Percentiles rank a stretch among this genome's conserved stretches.
Evolutionary conservation across 768 basidiomycete genomes (phyloP).

Genomic region (Suillus tomentosus): DNA sequence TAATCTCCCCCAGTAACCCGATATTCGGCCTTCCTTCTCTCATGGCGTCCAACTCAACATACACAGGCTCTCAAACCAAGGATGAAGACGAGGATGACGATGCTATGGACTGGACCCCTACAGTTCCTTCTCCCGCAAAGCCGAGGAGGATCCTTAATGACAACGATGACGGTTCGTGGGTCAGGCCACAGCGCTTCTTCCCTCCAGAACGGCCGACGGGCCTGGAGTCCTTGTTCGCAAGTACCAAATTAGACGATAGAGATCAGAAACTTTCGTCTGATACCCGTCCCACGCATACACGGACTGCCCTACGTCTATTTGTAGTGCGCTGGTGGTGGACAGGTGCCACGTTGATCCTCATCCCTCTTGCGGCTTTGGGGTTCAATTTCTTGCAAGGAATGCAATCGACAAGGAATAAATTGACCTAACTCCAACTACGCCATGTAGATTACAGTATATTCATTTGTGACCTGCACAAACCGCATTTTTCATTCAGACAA

Average conservation of each 20-base stretch:
- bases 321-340: slow-evolving; percentile 15
- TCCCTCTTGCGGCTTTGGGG: slow-evolving; percentile 24
- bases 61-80: slow-evolving; percentile 26
- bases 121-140: slow-evolving; percentile 34
- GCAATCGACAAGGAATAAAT: neutral
- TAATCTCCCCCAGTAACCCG: slow-evolving; percentile 49
- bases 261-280: slow-evolving; percentile 2
- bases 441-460: slow-evolving; percentile 5
- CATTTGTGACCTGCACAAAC: slow-evolving; percentile 8
- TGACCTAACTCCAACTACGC: neutral
- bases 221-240: slow-evolving; percentile 68
- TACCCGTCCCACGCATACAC: neutral
- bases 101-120: slow-evolving; percentile 74
- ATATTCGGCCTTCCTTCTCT: slow-evolving; percentile 76
- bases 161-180: slow-evolving; percentile 47
- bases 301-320: neutral
- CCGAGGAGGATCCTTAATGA: slow-evolving; percentile 23
- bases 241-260: slow-evolving; percentile 56
- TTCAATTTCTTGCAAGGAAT: slow-evolving; percentile 24
- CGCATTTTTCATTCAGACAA: neutral
- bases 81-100: slow-evolving; percentile 38
- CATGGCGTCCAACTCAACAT: slow-evolving; percentile 27
- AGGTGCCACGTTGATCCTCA: slow-evolving; percentile 16
- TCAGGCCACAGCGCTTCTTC: slow-evolving; percentile 76
- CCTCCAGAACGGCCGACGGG: slow-evolving; percentile 79